Conservation (phyloP, 805 yeast species). For the Saturnispora bothae region DNA sequence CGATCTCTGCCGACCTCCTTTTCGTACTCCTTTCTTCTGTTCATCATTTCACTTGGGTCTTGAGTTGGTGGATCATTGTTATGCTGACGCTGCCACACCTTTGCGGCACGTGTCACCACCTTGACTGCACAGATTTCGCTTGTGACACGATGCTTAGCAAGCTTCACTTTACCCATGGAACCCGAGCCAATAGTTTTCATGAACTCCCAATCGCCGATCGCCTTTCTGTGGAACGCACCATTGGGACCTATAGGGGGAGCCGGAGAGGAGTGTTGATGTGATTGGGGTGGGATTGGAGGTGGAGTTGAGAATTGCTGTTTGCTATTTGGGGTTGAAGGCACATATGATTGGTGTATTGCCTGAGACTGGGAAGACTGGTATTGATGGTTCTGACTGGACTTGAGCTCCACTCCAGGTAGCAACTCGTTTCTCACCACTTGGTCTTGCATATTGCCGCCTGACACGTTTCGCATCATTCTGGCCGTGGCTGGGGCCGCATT, state of each 20-base stretch:
- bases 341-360: background rate
- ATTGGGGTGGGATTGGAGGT: constrained; percentile 1
- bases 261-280: constrained; percentile 8
- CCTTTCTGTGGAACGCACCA: constrained; percentile 63
- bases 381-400: background rate
- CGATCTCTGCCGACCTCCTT: constrained; percentile 84
- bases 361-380: background rate
- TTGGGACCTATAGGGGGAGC: background rate
- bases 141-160: constrained; percentile 78
- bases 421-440: no score
- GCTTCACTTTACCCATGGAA: constrained; percentile 96
- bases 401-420: constrained; percentile 1
- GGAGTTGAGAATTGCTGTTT: constrained; percentile 2
- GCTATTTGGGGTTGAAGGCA: background rate
- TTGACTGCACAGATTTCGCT: constrained; percentile 84
- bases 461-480: constrained; percentile 52
- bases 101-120: constrained; percentile 84
- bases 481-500: constrained; percentile 55
- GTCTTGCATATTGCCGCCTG: constrained; percentile 20
- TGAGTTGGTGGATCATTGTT: constrained; percentile 56
- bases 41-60: constrained; percentile 45
- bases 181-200: constrained; percentile 95
- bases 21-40: constrained; percentile 59
- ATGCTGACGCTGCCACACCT: constrained; percentile 62
- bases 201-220: constrained; percentile 96